phyloP scores from a whole-genome alignment of 1,139 yeast genomes.

The Yamadazyma sp. region DNA sequence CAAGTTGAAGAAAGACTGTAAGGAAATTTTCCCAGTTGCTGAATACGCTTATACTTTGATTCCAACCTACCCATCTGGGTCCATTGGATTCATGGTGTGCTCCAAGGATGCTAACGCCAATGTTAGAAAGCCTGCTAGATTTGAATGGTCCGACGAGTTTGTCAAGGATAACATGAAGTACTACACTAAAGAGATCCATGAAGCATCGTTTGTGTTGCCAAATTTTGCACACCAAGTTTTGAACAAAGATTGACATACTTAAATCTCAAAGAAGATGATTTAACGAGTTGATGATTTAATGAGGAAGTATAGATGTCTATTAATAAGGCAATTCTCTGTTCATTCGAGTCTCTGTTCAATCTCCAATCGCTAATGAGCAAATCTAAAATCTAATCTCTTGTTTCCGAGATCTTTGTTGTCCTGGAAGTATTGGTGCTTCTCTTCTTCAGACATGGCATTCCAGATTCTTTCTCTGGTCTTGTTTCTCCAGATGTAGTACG shows the following conservation, averaged over 20 bases:
- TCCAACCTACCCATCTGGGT: constrained; percentile 94
- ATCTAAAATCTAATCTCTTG: constrained; percentile 53
- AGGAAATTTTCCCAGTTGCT: constrained; percentile 80
- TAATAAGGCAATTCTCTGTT: background rate
- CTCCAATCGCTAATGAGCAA: constrained; percentile 18
- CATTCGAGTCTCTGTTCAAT: background rate
- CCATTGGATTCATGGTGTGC: constrained; percentile 92
- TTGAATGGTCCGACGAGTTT: constrained; percentile 56
- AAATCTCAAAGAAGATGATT: constrained; percentile 6
- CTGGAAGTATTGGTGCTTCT: constrained; percentile 42
- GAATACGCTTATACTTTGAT: constrained; percentile 86
- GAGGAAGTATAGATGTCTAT: constrained; percentile 1
- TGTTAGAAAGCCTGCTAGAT: constrained; percentile 67
- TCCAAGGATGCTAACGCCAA: constrained; percentile 66
- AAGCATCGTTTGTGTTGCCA: constrained; percentile 85
- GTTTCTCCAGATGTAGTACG: constrained; percentile 50
- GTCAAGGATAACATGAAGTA: constrained; percentile 70
- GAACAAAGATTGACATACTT: constrained; percentile 21
- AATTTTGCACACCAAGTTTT: constrained; percentile 66
- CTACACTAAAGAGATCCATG: constrained; percentile 77
- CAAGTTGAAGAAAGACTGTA: constrained; percentile 72
- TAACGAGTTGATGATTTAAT: constrained; percentile 10
- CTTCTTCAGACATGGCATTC: constrained; percentile 47
- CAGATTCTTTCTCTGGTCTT: constrained; percentile 43
- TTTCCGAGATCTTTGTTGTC: constrained; percentile 53